Evolutionary conservation across 1,284 basidiomycete species (phyloP), one percentile per base, ranked within the genome.

Genomic region (Hortiboletus rubellus): DNA sequence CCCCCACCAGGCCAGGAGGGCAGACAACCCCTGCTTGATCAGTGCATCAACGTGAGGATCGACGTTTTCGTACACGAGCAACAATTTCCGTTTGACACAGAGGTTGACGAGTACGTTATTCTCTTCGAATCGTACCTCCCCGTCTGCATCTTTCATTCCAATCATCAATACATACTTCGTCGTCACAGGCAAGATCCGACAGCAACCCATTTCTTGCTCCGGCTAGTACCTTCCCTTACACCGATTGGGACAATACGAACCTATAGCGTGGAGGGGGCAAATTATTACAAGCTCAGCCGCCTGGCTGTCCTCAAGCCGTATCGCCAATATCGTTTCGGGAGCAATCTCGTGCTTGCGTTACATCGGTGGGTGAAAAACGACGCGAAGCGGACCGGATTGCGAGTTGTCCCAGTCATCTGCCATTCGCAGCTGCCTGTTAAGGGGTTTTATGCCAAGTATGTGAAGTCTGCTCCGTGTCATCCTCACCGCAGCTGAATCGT

Each of bases 391-490:
- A 63, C 65, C 63, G 72, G 71, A 62, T 52, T 60, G 46, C 70
- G 65, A 41, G 59, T 61, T 17, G 68, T 68, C 59, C 74, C 74
- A 58, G 76, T 91, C 57, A 74, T 83, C 52, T 72, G 73, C 56
- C 86, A 91, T 71, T 88, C 90, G 15, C 89, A 92, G 71, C 73
- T 92, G 36, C 80, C 80, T 45, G 86, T 81, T 53, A 86, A 81
- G 68, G 78, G 73, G 10, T 92, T 92, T 72, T 92, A 92, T 69
- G 78, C 80, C 70, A 89, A 81, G 89, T 91, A 73, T 71, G 85
- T 75, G 50, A 62, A 34, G 61, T 63, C 49, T 41, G 46, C 44
- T 46, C 50, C 51, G n/a, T 54, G 33, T 36, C 52, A 14, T 50
- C 27, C 31, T 17, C 57, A 52, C 47, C 44, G 8, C 34, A 17